Percentiles rank a stretch among this genome's conserved stretches.
Evolutionary conservation across 805 yeast species (phyloP).

Genomic region (Saturnispora quitensis): DNA sequence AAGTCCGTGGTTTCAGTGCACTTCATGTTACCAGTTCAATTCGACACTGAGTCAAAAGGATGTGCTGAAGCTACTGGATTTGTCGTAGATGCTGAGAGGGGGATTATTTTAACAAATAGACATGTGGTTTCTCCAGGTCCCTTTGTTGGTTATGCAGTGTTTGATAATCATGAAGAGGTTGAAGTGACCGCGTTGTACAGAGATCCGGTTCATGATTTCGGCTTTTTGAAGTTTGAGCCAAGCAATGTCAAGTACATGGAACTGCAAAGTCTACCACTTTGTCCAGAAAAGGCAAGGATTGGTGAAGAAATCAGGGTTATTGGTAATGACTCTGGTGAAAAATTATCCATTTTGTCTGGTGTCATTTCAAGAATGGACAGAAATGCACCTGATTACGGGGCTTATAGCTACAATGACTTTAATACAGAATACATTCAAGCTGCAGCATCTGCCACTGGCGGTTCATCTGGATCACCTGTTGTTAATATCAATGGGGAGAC

Average conservation of each 20-base stretch:
- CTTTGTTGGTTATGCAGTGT: slow-evolving; percentile 81
- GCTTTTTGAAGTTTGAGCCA: slow-evolving; percentile 76
- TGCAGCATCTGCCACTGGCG: slow-evolving; percentile 93
- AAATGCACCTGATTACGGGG: slow-evolving; percentile 92
- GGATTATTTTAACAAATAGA: slow-evolving; percentile 82
- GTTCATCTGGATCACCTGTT: slow-evolving; percentile 93
- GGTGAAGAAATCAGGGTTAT: slow-evolving; percentile 91
- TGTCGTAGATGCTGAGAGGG: slow-evolving; percentile 74
- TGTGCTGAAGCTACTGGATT: slow-evolving; percentile 91
- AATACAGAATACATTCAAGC: slow-evolving; percentile 93
- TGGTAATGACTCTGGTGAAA: slow-evolving; percentile 96
- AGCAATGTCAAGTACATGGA: slow-evolving; percentile 61
- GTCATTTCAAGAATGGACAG: slow-evolving; percentile 79
- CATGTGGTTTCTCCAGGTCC: slow-evolving; percentile 98
- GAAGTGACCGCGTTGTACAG: slow-evolving; percentile 78
- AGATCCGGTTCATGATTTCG: slow-evolving; percentile 94
- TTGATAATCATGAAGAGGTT: slow-evolving; percentile 91
- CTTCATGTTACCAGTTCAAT: slow-evolving; percentile 72
- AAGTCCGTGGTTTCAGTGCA: slow-evolving; percentile 83
- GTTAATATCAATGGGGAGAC: slow-evolving; percentile 81
- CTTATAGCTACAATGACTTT: slow-evolving; percentile 80
- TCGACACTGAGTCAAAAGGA: slow-evolving; percentile 75
- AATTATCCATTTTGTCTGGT: slow-evolving; percentile 79
- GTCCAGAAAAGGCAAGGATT: slow-evolving; percentile 80
- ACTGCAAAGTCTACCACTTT: slow-evolving; percentile 53